A percentile compares a stretch with the other conserved stretches of the same genome.
These are phyloP conservation scores for Curvularia sp. DNA, from an alignment of 2,329 filamentous ascomycete genomes.

Conservation along the genomic window DNA sequence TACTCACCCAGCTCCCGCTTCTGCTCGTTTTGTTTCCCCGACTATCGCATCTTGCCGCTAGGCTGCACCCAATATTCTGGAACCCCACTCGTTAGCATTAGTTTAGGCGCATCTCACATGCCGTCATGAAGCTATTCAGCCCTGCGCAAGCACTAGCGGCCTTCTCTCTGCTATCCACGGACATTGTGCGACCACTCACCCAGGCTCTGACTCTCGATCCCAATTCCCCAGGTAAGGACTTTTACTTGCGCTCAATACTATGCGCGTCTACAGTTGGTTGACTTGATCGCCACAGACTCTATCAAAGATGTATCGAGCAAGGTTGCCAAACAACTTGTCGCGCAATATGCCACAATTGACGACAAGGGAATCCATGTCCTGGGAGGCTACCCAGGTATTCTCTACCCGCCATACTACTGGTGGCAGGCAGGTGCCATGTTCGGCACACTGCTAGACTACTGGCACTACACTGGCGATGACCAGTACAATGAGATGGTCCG, in stretches of 20 bases:
- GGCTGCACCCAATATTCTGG: constrained; percentile 7
- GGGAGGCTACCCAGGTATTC: constrained; percentile 54
- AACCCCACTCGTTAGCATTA: constrained; percentile 11
- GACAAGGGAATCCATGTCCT: constrained; percentile 53
- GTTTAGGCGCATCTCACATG: constrained; percentile 25
- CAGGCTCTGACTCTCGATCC: constrained; percentile 37
- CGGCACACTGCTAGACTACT: constrained; percentile 78
- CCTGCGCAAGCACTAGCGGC: constrained; percentile 37
- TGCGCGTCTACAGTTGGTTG: background rate
- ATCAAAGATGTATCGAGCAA: constrained; percentile 57
- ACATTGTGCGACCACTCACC: constrained; percentile 28
- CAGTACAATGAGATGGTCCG: constrained; percentile 73
- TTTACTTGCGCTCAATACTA: background rate
- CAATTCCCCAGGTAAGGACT: constrained; percentile 28
- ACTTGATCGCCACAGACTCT: constrained; percentile 44
- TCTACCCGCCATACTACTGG: constrained; percentile 64
- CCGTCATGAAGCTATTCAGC: constrained; percentile 38
- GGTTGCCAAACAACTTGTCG: constrained; percentile 59
- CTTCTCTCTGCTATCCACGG: constrained; percentile 34
- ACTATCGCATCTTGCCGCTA: constrained; percentile 7
- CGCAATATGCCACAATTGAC: constrained; percentile 60
- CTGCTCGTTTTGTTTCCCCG: constrained; percentile 8
- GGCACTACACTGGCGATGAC: constrained; percentile 79
- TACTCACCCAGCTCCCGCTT: background rate
- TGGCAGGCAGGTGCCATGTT: constrained; percentile 80